Evolutionary conservation across 306 rosid species (phyloP), one percentile per base, ranked within the genome.

Genomic region (Prunus dulcis): DNA sequence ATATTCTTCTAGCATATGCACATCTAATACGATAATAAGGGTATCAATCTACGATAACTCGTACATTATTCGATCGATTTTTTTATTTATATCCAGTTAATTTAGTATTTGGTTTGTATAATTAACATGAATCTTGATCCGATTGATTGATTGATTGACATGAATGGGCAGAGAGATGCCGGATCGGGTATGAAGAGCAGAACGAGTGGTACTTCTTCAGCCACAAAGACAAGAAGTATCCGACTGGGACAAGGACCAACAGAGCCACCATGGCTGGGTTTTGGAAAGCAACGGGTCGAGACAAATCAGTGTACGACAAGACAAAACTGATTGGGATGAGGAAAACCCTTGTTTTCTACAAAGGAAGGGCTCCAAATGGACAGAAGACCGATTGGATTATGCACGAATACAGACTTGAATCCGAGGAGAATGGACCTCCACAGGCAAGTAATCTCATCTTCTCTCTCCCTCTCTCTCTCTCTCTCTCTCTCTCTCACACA

Each of bases 211-310:
- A 94, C 53, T 94, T 94, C 83, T 94, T 94, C 56, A 94, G 98
- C 87, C 93, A 94, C 82, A 94, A 91, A 74, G 98, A 94, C 23
- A 94, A 94, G 89, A 94, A 94, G 65, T 94, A 94, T 80, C 98
- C 98, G n/a, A 90, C 98, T 0, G 98, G 98, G 64, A 94, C 98
- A 20, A 92, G 98, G 78, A 94, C 98, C 5, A 94, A 94, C 58
- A 80, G 98, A 57, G 98, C 98, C 0, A 94, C 98, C 13, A 81
- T 89, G 87, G 95, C 90, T 0, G 98, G 98, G 74, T 94, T 94
- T 46, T 94, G 98, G 98, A 94, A 94, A 67, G 98, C 98, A 1
- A 94, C 98, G 0, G 98, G 98, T 38, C 79, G 98, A 82, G 98
- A 94, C 85, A 94, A 94, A 76, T 84, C 98, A 2, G 97, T 94